Evolutionary conservation across 208 protist species (phyloP), one percentile per base, ranked within the genome.

Genomic region (Phytomonas sp.): DNA sequence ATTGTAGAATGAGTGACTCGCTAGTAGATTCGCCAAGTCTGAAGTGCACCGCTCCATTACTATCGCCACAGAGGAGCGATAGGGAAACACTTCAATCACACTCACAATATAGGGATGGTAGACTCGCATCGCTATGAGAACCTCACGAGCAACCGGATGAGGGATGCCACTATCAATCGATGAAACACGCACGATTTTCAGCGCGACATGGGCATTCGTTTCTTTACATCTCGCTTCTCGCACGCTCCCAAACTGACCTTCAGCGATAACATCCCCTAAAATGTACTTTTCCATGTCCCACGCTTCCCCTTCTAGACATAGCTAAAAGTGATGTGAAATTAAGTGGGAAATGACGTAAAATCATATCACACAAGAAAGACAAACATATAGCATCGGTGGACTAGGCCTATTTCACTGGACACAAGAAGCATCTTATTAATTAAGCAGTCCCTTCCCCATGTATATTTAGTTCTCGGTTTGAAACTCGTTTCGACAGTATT

Each of bases 1-100:
- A 33, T 71, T 67, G 15, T 59, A 61, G 9, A 76, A 34, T 29
- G 63, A 79, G 79, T 70, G 77, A n/a, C 30, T 60, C 17, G 71
- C 60, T 34, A 95, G 72, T 2, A 86, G 28, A 11, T 66, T 56
- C 0, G 78, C 82, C 26, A 94, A 75, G 70, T 92, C 85, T 23
- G 74, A 78, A n/a, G 67, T 60, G 70, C 87, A 94, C 23, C 80
- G 76, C 72, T 96, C 88, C 87, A 94, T 94, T 4, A 93, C 88
- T 23, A 96, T 28, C 28, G 79, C 84, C 59, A 96, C 71, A 60
- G 77, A 82, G 0, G 73, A 81, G 17, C 88, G 83, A 60, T 68
- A 80, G 5, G 86, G 70, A 62, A 88, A 74, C 31, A 94, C 75
- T n/a, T 96, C 91, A 37, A 88, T 69, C 3, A 80, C 86, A 3